Base-by-base conservation (phyloP, 768 basidiomycete genomes). In the Pilatotrama ljubarskyi region DNA sequence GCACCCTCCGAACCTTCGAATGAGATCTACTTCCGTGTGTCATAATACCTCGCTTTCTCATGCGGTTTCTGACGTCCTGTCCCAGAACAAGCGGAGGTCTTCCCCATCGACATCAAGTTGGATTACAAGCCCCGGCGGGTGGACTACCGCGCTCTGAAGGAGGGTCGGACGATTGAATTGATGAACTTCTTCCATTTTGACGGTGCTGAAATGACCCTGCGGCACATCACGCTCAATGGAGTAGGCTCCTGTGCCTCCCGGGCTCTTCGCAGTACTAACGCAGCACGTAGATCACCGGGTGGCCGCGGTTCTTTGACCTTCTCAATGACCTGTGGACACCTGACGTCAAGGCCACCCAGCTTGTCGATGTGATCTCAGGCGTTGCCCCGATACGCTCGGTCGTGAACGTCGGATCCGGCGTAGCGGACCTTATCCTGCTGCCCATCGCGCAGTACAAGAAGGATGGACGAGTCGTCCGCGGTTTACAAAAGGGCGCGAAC, bases 111-210 rank as follows among this genome's bases (percentile, higher is more conserved):
- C 71, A 75, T 99, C 65, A 98, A 98, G 76, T 80, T 99, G 11
- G 97, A 99, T 71, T 99, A 98, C 74, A 99, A 99, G 71, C 97
- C 97, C 53, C 91, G 98, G 47, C 86, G 95, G 6, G 95, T 99
- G 18, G 93, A 98, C 72, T 97, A 98, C 72, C 78, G 85, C 62
- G 97, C 95, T 9, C 77, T 99, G 58, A 83, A 87, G 38, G 90
- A 95, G 61, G 97, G 97, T 14, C 85, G 82, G 73, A 95, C 94
- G 0, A 96, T 96, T 61, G 97, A 99, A 70, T 75, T 99, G 46
- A 98, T 99, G 96, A 99, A 99, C 71, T 98, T 99, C 74, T 99
- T 99, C 87, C 95, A 98, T 75, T 99, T 98, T 65, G 97, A 98
- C 67, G 95, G 93, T 0, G 91, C 96, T 3, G 97, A 98, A 73